A percentile compares a stretch with the other conserved stretches of the same genome.
phyloP scores from a whole-genome alignment of 2,329 filamentous ascomycete species.

The Lojkania enalia region DNA sequence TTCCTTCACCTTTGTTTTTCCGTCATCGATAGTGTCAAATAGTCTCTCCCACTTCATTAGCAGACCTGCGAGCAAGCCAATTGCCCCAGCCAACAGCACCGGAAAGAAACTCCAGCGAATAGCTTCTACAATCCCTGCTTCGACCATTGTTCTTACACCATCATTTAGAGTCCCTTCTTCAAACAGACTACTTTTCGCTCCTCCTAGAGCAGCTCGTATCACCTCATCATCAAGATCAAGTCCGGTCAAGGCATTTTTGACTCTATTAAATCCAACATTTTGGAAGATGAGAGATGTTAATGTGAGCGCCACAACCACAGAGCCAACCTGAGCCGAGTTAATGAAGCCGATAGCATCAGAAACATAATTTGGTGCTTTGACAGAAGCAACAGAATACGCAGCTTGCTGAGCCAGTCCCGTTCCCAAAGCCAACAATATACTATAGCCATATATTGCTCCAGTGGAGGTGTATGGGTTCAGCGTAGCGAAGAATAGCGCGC shows the following conservation, averaged over 20 bases:
- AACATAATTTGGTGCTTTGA: slow-evolving; percentile 12
- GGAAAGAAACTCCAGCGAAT: slow-evolving; percentile 40
- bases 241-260: slow-evolving; percentile 18
- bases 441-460: slow-evolving; percentile 25
- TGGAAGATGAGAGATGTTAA: slow-evolving; percentile 31
- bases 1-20: no score
- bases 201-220: slow-evolving; percentile 21
- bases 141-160: slow-evolving; percentile 23
- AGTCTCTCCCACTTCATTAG: slow-evolving; percentile 37
- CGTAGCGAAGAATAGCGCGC: slow-evolving; percentile 35
- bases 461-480: slow-evolving; percentile 8
- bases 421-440: slow-evolving; percentile 24
- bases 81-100: slow-evolving; percentile 33
- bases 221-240: slow-evolving; percentile 13
- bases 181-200: slow-evolving; percentile 21
- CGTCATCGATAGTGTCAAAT: no score
- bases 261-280: slow-evolving; percentile 24
- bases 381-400: slow-evolving; percentile 21
- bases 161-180: slow-evolving; percentile 5
- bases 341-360: slow-evolving; percentile 25
- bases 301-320: slow-evolving; percentile 26
- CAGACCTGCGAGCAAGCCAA: slow-evolving; percentile 24
- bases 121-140: slow-evolving; percentile 39
- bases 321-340: slow-evolving; percentile 29
- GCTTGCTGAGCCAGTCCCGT: slow-evolving; percentile 20